Evolutionary conservation across 2,329 filamentous ascomycete genomes (phyloP).

Genomic region (Xylaria sp.): DNA sequence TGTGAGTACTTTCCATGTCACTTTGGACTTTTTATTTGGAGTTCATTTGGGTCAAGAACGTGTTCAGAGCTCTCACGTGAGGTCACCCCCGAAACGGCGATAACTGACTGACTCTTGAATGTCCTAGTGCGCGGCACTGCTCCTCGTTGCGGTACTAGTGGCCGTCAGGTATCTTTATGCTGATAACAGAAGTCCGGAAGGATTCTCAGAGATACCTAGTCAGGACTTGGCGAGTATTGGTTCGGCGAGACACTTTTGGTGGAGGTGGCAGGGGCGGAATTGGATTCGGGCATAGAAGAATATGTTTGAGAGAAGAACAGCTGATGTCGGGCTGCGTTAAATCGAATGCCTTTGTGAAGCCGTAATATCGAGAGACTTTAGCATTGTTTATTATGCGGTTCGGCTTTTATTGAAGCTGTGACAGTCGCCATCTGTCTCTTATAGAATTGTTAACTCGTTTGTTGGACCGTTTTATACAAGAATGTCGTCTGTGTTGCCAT

Average conservation of each 20-base stretch:
- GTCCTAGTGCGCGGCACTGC: conserved; percentile 37
- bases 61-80: background rate
- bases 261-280: conserved; percentile 14
- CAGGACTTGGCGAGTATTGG: conserved; percentile 17
- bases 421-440: background rate
- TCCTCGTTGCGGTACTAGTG: conserved; percentile 40
- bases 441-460: background rate
- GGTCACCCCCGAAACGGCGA: background rate
- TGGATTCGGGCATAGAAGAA: conserved; percentile 16
- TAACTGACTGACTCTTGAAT: background rate
- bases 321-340: background rate
- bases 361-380: background rate
- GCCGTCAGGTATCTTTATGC: conserved; percentile 17
- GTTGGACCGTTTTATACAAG: background rate
- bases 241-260: background rate
- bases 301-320: conserved; percentile 2
- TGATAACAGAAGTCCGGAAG: background rate
- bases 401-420: background rate
- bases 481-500: background rate
- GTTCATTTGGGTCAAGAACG: background rate
- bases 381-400: background rate
- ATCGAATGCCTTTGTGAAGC: background rate
- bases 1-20: background rate
- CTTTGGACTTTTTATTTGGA: background rate
- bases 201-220: conserved; percentile 25